A percentile compares a stretch with the other conserved stretches of the same genome.
Conservation (phyloP, 805 yeast genomes). For the Schwanniomyces occidentalis region DNA sequence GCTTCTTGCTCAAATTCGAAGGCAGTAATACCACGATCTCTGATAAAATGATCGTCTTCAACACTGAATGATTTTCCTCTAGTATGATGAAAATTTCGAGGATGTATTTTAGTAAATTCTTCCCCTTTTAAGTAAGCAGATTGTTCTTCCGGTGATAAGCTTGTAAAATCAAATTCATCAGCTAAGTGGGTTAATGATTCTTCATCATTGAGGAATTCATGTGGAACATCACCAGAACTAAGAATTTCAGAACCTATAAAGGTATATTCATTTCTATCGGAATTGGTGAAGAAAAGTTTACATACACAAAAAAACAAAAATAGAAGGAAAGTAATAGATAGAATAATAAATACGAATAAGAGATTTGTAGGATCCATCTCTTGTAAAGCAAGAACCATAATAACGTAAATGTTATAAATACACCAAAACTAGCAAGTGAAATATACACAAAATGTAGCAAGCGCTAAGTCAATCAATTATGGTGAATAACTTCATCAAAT, state of each 20-base stretch:
- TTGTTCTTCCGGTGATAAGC: conserved; percentile 44
- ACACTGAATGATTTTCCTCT: conserved; percentile 34
- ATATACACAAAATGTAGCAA: too few species aligned
- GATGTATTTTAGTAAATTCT: conserved; percentile 30
- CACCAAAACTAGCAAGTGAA: too few species aligned
- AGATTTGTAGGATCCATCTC: conserved; percentile 7
- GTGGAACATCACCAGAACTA: conserved; percentile 27
- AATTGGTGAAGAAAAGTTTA: conserved; percentile 7
- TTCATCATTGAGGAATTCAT: conserved; percentile 41
- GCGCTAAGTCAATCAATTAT: too few species aligned
- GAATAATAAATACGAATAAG: conserved; percentile 6
- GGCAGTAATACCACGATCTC: conserved; percentile 40
- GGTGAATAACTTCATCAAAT: too few species aligned
- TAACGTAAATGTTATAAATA: too few species aligned
- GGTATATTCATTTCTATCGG: conserved; percentile 11
- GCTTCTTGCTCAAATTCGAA: conserved; percentile 41
- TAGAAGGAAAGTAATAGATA: conserved; percentile 9
- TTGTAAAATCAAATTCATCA: conserved; percentile 36
- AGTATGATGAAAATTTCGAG: conserved; percentile 30
- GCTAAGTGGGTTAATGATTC: conserved; percentile 35
- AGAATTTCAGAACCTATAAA: conserved; percentile 14
- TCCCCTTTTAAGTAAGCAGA: conserved; percentile 34
- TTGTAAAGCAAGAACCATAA: too few species aligned
- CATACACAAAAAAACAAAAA: conserved; percentile 11
- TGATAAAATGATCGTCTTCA: conserved; percentile 29